Evolutionary conservation across 371 early-diverging fungal genomes (phyloP).

Genomic region (Zancudomyces culisetae): DNA sequence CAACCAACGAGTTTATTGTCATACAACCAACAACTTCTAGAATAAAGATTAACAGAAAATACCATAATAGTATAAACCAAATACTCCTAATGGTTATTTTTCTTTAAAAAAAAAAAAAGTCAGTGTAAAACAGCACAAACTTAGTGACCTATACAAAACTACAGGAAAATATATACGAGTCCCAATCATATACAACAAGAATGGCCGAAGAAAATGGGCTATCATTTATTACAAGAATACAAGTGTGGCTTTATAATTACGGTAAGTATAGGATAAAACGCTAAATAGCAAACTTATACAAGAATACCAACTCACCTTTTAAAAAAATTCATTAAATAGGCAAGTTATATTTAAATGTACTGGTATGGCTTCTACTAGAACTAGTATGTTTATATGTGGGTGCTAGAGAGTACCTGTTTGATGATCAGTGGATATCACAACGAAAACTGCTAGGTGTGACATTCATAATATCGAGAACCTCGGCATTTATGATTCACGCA

Average conservation of each 20-base stretch:
- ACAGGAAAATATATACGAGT: too few species aligned
- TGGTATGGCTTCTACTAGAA: not conserved
- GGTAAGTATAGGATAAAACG: not conserved
- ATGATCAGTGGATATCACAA: constrained; percentile 14
- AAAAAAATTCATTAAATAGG: not conserved
- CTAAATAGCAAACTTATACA: not conserved
- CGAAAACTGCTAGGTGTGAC: constrained; percentile 26
- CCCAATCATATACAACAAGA: too few species aligned
- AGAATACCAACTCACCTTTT: not conserved
- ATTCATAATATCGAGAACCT: constrained; percentile 31
- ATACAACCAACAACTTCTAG: too few species aligned
- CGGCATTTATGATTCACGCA: constrained; percentile 43
- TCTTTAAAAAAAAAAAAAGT: too few species aligned
- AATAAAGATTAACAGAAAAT: too few species aligned
- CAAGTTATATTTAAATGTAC: not conserved
- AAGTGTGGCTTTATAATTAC: not conserved
- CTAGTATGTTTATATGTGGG: not conserved
- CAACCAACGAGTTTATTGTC: too few species aligned
- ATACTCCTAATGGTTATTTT: too few species aligned
- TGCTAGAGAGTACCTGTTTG: not conserved
- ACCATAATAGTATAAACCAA: too few species aligned
- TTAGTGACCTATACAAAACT: too few species aligned
- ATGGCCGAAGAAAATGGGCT: not conserved
- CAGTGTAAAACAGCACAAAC: too few species aligned
- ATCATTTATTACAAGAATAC: not conserved